phyloP scores from a whole-genome alignment of 1,284 basidiomycete genomes.

The Malassezia sympodialis region DNA sequence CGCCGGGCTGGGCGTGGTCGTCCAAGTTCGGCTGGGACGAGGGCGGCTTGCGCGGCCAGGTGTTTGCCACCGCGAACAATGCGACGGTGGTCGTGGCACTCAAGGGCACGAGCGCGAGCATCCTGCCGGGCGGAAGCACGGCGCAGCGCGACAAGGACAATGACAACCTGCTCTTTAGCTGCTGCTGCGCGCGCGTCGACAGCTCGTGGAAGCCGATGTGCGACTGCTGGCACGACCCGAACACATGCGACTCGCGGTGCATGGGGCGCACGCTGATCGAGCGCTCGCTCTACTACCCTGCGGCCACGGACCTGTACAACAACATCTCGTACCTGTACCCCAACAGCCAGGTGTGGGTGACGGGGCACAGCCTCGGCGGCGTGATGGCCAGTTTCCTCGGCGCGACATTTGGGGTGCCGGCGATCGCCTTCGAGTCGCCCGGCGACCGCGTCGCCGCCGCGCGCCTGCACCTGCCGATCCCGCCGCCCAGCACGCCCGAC shows the following conservation, averaged over 20 bases:
- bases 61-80: constrained; percentile 56
- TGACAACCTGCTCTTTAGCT: constrained; percentile 94
- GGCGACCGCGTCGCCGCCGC: constrained; percentile 76
- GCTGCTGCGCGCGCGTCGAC: constrained; percentile 87
- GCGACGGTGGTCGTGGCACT: constrained; percentile 76
- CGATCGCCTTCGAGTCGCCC: constrained; percentile 79
- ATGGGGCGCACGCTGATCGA: constrained; percentile 67
- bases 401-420: constrained; percentile 81
- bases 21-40: constrained; percentile 84
- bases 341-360: constrained; percentile 80
- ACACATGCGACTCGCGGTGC: constrained; percentile 68
- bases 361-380: constrained; percentile 82
- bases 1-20: constrained; percentile 42
- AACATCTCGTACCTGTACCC: constrained; percentile 80
- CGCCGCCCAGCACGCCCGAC: constrained; percentile 45
- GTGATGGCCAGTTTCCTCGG: constrained; percentile 75
- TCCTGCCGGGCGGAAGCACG: constrained; percentile 74
- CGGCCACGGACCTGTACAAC: constrained; percentile 58
- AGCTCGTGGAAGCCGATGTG: constrained; percentile 94
- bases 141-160: constrained; percentile 83
- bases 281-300: constrained; percentile 82
- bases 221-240: constrained; percentile 59
- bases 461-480: constrained; percentile 73
- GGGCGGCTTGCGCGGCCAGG: constrained; percentile 81
- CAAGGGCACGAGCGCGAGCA: constrained; percentile 79